phyloP scores from a whole-genome alignment of 768 basidiomycete genomes.

The Sutorius australiensis region DNA sequence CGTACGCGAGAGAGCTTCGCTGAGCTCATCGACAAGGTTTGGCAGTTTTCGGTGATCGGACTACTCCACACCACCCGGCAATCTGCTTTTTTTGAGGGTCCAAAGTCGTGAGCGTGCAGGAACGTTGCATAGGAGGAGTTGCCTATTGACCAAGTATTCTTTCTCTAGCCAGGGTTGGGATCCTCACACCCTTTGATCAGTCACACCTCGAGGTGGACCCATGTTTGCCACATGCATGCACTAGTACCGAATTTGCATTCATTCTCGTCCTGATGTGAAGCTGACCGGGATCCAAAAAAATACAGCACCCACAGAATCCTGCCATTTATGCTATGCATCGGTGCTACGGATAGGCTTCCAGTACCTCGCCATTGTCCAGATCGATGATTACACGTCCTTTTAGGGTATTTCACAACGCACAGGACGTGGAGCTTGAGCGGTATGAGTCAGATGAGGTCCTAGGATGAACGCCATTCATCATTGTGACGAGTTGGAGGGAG shows the following conservation, averaged over 20 bases:
- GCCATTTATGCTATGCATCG: conserved; percentile 19
- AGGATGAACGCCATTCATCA: conserved; percentile 22
- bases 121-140: conserved; percentile 26
- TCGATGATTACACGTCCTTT: conserved; percentile 10
- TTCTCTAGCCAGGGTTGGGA: conserved; percentile 22
- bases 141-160: conserved; percentile 10
- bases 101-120: conserved; percentile 4
- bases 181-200: conserved; percentile 30
- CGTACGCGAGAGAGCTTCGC: conserved; percentile 22
- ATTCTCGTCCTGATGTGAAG: conserved; percentile 27
- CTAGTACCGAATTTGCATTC: conserved; percentile 29
- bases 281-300: conserved; percentile 11
- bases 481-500: conserved; percentile 7
- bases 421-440: conserved; percentile 32
- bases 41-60: conserved; percentile 21
- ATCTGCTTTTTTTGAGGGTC: conserved; percentile 16
- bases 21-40: conserved; percentile 31
- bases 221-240: conserved; percentile 31
- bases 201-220: conserved; percentile 35
- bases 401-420: conserved; percentile 24
- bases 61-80: conserved; percentile 25
- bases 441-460: conserved; percentile 3
- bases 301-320: conserved; percentile 23
- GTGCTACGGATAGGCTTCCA: conserved; percentile 18
- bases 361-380: conserved; percentile 14